phyloP scores from a whole-genome alignment of 768 basidiomycete genomes.

The Pleurotus ostreatus region DNA sequence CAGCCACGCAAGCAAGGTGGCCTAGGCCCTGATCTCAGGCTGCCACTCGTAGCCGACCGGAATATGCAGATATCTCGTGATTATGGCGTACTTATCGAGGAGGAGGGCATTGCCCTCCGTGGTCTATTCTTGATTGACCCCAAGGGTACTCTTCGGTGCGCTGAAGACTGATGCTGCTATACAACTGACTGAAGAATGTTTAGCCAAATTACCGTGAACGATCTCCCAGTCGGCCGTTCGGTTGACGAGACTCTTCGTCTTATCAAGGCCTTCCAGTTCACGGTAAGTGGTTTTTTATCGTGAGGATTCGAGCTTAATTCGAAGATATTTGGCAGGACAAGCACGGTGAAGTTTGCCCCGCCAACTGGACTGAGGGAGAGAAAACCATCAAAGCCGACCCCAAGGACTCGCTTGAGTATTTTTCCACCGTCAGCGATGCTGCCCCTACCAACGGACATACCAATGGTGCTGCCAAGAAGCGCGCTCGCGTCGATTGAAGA shows the following conservation, averaged over 20 bases:
- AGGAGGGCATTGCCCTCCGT: constrained; percentile 83
- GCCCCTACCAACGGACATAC: constrained; percentile 19
- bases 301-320: not conserved
- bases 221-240: constrained; percentile 92
- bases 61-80: constrained; percentile 78
- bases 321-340: constrained; percentile 49
- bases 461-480: constrained; percentile 42
- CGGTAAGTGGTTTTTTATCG: constrained; percentile 38
- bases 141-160: constrained; percentile 65
- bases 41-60: constrained; percentile 79
- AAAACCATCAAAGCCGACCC: constrained; percentile 85
- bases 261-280: constrained; percentile 91
- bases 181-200: too few relatives aligned
- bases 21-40: constrained; percentile 81
- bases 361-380: constrained; percentile 80
- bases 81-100: constrained; percentile 87
- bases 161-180: not conserved
- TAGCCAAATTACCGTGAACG: constrained; percentile 86
- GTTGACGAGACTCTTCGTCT: constrained; percentile 91
- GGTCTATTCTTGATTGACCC: constrained; percentile 88
- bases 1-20: constrained; percentile 84
- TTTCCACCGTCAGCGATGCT: constrained; percentile 29
- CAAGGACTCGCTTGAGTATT: constrained; percentile 71
- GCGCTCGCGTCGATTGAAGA: constrained; percentile 47
- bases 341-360: constrained; percentile 91